phyloP scores from a whole-genome alignment of 2,329 filamentous ascomycete genomes.

The Colletotrichum sojae region DNA sequence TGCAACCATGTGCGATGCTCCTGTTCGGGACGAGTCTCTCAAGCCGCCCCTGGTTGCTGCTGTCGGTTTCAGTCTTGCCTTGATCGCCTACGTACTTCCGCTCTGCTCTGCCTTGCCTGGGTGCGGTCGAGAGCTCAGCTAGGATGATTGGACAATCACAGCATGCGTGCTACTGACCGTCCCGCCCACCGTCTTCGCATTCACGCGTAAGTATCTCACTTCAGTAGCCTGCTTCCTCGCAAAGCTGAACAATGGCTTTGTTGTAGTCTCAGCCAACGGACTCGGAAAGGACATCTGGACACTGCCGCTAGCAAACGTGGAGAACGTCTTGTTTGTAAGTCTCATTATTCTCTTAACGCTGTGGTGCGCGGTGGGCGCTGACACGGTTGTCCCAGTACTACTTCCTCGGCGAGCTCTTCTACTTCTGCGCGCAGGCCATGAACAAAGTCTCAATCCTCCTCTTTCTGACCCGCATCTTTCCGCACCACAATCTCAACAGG shows the following conservation, averaged over 20 bases:
- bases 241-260: slow-evolving; percentile 26
- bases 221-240: background rate
- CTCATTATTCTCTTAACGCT: too few relatives aligned
- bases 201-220: slow-evolving; percentile 4
- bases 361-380: background rate
- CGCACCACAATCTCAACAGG: slow-evolving; percentile 29
- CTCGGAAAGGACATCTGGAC: slow-evolving; percentile 57
- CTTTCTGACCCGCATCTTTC: slow-evolving; percentile 51
- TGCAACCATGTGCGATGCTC: slow-evolving; percentile 43
- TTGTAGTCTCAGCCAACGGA: slow-evolving; percentile 44
- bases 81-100: slow-evolving; percentile 48
- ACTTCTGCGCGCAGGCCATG: slow-evolving; percentile 48
- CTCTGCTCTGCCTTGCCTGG: slow-evolving; percentile 46
- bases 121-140: slow-evolving; percentile 46
- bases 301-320: slow-evolving; percentile 45
- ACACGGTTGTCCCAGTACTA: slow-evolving; percentile 42
- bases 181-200: background rate
- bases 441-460: slow-evolving; percentile 50
- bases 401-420: slow-evolving; percentile 49
- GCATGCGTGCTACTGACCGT: slow-evolving; percentile 52
- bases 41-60: slow-evolving; percentile 46
- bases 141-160: slow-evolving; percentile 54
- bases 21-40: slow-evolving; percentile 44
- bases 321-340: slow-evolving; percentile 48
- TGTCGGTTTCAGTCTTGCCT: slow-evolving; percentile 46